Conservation (phyloP, 768 basidiomycete genomes). For the Boletus tylopilopsis region DNA sequence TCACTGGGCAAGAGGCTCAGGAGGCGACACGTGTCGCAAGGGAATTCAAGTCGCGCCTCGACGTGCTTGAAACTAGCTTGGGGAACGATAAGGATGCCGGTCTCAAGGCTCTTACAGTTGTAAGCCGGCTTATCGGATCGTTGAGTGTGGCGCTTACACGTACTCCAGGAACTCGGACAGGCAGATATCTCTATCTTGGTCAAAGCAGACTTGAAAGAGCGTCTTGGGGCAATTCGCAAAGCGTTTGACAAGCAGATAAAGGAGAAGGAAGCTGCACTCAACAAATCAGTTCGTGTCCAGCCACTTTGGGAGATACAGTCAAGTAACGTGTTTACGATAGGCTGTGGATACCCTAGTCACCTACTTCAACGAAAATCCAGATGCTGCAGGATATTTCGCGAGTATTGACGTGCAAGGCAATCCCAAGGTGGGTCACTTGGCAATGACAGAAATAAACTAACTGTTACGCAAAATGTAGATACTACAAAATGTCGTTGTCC, state of each 20-base stretch:
- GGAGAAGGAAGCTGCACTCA: slow-evolving; percentile 70
- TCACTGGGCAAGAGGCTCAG: slow-evolving; percentile 92
- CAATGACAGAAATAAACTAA: background rate
- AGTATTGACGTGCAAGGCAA: slow-evolving; percentile 78
- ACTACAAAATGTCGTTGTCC: slow-evolving; percentile 67
- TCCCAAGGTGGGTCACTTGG: slow-evolving; percentile 56
- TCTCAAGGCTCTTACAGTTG: slow-evolving; percentile 76
- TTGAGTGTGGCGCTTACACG: background rate
- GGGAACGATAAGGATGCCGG: slow-evolving; percentile 86
- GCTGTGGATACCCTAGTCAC: slow-evolving; percentile 64
- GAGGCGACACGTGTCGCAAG: slow-evolving; percentile 70
- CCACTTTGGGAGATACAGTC: background rate
- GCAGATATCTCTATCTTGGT: slow-evolving; percentile 83
- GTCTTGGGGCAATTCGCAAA: slow-evolving; percentile 67
- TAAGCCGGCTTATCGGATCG: slow-evolving; percentile 36
- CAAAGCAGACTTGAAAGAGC: slow-evolving; percentile 78
- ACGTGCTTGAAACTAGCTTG: slow-evolving; percentile 51
- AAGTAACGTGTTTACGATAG: slow-evolving; percentile 34
- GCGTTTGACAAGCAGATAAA: slow-evolving; percentile 82
- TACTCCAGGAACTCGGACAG: slow-evolving; percentile 76
- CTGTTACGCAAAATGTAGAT: slow-evolving; percentile 40
- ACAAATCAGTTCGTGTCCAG: slow-evolving; percentile 60
- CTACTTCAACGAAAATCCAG: slow-evolving; percentile 76
- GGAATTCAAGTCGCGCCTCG: slow-evolving; percentile 58
- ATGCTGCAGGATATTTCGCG: slow-evolving; percentile 67